Percentiles rank a stretch among this genome's conserved stretches.
Conservation (phyloP, 768 basidiomycete genomes). For the Suillus clintonianus region DNA sequence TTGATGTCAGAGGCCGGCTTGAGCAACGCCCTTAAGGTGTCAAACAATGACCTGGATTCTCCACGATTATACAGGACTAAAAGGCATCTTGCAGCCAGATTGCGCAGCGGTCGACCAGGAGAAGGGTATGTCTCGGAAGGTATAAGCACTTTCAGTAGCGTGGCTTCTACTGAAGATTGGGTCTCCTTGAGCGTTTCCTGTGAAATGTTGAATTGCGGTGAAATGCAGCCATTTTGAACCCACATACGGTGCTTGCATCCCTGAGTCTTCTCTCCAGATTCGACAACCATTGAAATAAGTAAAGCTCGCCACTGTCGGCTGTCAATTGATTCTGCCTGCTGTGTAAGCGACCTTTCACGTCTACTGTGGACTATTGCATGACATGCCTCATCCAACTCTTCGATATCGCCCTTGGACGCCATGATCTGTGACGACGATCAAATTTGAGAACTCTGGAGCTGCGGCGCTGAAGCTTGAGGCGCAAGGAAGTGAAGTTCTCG, state of each 20-base stretch:
- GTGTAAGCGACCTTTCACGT: neutral
- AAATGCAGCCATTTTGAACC: neutral
- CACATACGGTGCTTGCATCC: conserved; percentile 53
- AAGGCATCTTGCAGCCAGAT: conserved; percentile 77
- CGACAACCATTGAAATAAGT: conserved; percentile 83
- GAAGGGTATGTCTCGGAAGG: conserved; percentile 68
- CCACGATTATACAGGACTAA: conserved; percentile 72
- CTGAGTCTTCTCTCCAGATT: conserved; percentile 60
- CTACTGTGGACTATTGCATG: neutral
- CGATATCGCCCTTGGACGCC: conserved; percentile 25
- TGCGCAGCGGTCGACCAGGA: conserved; percentile 86
- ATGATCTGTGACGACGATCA: conserved; percentile 10
- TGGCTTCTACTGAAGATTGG: conserved; percentile 63
- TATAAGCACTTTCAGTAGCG: conserved; percentile 67
- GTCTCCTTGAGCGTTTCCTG: conserved; percentile 69
- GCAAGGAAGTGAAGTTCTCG: neutral
- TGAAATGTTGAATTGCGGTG: conserved; percentile 4
- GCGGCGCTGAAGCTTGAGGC: neutral
- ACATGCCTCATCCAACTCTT: conserved; percentile 34
- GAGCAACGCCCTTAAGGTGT: conserved; percentile 77
- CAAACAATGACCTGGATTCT: conserved; percentile 85
- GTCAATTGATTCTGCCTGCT: conserved; percentile 58
- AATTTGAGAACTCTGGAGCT: neutral
- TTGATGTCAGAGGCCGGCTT: conserved; percentile 77
- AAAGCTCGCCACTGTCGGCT: conserved; percentile 79